phyloP scores from a whole-genome alignment of 1,284 basidiomycete species.

The Cutaneotrichosporon arboriforme region DNA sequence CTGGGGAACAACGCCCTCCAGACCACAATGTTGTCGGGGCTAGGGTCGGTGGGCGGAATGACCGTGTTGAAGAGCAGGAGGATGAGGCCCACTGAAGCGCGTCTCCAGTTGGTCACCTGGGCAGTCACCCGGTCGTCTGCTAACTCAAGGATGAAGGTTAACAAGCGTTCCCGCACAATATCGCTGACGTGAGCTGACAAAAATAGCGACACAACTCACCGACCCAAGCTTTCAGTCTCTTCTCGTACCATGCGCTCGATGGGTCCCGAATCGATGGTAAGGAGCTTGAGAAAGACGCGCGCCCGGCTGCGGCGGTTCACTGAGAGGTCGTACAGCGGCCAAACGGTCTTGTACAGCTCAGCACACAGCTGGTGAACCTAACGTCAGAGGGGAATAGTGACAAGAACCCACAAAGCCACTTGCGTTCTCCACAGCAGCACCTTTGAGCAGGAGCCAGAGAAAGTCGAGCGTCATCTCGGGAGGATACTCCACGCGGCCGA shows the following conservation, averaged over 20 bases:
- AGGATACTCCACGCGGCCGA: slow-evolving; percentile 17
- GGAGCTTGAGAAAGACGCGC: slow-evolving; percentile 30
- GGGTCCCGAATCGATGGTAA: slow-evolving; percentile 28
- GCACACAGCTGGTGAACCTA: slow-evolving; percentile 23
- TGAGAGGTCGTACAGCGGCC: slow-evolving; percentile 27
- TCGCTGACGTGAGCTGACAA: not conserved
- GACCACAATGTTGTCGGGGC: slow-evolving; percentile 27
- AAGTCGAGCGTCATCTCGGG: slow-evolving; percentile 32
- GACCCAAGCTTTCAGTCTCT: slow-evolving; percentile 11
- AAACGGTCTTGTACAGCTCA: slow-evolving; percentile 21
- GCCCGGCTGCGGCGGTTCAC: slow-evolving; percentile 23
- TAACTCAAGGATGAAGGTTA: slow-evolving; percentile 32
- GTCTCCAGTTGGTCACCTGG: slow-evolving; percentile 23
- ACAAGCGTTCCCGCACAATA: slow-evolving; percentile 27
- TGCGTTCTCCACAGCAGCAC: slow-evolving; percentile 21
- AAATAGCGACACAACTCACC: slow-evolving; percentile 9
- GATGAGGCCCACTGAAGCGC: slow-evolving; percentile 25
- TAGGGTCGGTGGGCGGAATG: slow-evolving; percentile 20
- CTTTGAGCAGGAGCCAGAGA: slow-evolving; percentile 37
- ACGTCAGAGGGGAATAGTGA: not conserved
- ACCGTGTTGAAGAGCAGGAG: slow-evolving; percentile 26
- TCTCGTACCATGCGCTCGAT: slow-evolving; percentile 24
- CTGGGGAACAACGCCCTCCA: slow-evolving; percentile 24
- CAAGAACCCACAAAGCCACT: slow-evolving; percentile 29
- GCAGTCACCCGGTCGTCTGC: slow-evolving; percentile 25